Conservation (phyloP, 805 yeast species). For the Schwanniomyces sp. region DNA sequence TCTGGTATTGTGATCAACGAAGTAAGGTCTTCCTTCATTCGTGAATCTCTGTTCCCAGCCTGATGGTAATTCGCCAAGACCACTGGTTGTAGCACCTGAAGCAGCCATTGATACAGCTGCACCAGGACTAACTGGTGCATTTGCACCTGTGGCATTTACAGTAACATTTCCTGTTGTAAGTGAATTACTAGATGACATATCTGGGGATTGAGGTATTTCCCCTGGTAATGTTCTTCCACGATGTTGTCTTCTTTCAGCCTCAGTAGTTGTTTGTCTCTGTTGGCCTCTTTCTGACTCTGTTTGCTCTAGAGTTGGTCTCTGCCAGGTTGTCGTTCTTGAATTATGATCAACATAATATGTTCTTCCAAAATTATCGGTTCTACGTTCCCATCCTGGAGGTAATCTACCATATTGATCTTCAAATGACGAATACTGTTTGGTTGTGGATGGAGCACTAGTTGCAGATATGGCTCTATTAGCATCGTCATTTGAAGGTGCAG, state of each 20-base stretch:
- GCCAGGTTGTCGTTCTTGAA: constrained; percentile 98
- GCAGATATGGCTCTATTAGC: constrained; percentile 7
- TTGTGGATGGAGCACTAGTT: constrained; percentile 11
- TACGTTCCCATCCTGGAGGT: constrained; percentile 99
- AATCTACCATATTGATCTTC: constrained; percentile 96
- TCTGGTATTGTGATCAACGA: constrained; percentile 98
- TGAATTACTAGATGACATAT: constrained; percentile 20
- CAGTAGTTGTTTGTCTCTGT: constrained; percentile 68
- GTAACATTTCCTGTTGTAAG: constrained; percentile 47
- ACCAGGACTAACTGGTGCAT: constrained; percentile 59
- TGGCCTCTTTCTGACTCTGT: constrained; percentile 68
- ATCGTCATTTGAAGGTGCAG: constrained; percentile 13
- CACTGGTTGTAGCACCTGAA: constrained; percentile 89
- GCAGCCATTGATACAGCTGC: constrained; percentile 70
- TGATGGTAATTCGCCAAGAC: constrained; percentile 93
- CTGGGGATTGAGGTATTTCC: constrained; percentile 36
- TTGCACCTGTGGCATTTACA: constrained; percentile 43
- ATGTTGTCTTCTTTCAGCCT: constrained; percentile 87
- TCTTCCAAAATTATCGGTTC: constrained; percentile 96
- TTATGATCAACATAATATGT: constrained; percentile 98
- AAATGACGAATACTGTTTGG: constrained; percentile 83
- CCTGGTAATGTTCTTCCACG: constrained; percentile 89
- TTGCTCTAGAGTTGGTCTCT: constrained; percentile 84
- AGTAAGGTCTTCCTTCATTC: constrained; percentile 97
- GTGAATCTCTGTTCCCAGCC: constrained; percentile 99